Conservation (phyloP, 176 grass and related monocot species). For the Coix lacrymajobi region DNA sequence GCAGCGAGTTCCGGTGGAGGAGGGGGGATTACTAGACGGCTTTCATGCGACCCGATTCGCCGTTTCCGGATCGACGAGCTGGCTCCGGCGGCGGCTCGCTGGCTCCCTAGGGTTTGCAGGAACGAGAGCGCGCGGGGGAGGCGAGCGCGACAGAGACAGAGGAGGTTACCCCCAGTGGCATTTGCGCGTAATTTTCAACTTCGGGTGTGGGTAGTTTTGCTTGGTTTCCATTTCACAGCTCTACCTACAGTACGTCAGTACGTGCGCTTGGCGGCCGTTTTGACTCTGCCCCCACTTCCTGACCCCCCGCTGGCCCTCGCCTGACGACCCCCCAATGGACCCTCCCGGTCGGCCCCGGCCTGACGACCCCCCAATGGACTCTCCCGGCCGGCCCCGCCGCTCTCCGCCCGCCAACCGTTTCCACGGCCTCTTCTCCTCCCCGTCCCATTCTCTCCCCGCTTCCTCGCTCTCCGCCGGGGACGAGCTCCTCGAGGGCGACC, state of each 20-base stretch:
- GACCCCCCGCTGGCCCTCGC: neutral
- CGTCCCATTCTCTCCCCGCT: neutral
- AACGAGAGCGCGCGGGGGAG: neutral
- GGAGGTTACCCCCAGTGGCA: neutral
- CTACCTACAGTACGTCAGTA: too few relatives aligned
- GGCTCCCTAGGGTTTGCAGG: neutral
- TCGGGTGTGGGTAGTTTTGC: neutral
- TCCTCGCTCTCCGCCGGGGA: neutral
- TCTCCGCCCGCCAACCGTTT: conserved; percentile 32
- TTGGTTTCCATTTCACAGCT: neutral
- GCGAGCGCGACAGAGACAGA: too few relatives aligned
- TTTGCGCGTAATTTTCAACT: neutral
- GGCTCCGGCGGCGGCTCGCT: neutral
- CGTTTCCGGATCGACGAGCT: neutral
- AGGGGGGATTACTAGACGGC: neutral
- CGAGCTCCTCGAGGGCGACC: conserved; percentile 38
- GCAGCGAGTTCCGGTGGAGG: neutral
- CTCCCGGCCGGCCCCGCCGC: conserved; percentile 12
- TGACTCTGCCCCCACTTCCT: neutral
- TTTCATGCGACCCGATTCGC: neutral
- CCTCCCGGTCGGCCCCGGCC: neutral
- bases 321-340: neutral
- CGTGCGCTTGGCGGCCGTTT: neutral
- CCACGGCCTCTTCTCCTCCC: conserved; percentile 30
- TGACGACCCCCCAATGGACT: neutral